Conservation (phyloP, 1,284 basidiomycete genomes). For the Apiotrichum akiyoshidainum region DNA sequence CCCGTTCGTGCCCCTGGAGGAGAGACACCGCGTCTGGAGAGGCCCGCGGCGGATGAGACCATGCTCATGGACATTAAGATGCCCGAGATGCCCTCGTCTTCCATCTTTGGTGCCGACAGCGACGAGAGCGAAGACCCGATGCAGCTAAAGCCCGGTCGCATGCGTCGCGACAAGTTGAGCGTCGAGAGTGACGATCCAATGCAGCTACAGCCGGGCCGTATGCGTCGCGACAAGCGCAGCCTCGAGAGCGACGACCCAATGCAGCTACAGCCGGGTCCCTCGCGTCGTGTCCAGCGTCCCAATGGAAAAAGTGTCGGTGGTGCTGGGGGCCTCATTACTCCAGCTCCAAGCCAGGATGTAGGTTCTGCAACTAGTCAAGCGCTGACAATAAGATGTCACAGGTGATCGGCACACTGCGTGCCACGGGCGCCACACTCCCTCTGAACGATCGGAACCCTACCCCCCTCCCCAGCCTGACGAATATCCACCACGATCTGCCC, state of each 20-base stretch:
- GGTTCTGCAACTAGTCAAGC: slow-evolving; percentile 4
- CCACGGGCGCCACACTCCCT: no score
- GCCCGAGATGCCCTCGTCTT: slow-evolving; percentile 12
- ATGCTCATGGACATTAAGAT: slow-evolving; percentile 12
- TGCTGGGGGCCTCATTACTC: slow-evolving; percentile 34
- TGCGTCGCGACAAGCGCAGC: background rate
- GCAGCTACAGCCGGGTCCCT: background rate
- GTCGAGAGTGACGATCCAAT: slow-evolving; percentile 6
- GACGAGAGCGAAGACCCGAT: slow-evolving; percentile 8
- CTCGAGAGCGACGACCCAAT: slow-evolving; percentile 7
- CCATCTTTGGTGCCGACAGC: slow-evolving; percentile 11
- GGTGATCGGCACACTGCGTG: no score
- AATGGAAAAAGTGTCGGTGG: slow-evolving; percentile 7
- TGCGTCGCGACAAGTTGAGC: no score
- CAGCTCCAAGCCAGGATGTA: slow-evolving; percentile 32
- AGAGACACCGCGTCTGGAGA: slow-evolving; percentile 4
- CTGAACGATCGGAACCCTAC: no score
- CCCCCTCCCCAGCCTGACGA: no score
- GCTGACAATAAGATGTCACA: no score
- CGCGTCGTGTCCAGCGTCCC: background rate
- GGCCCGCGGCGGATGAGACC: slow-evolving; percentile 9
- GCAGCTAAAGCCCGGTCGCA: background rate
- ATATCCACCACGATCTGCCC: no score
- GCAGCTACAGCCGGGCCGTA: background rate
- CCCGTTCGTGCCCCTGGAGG: background rate